Base-by-base conservation (phyloP, 2,329 filamentous ascomycete genomes). In the Tolypocladium endophyticum region DNA sequence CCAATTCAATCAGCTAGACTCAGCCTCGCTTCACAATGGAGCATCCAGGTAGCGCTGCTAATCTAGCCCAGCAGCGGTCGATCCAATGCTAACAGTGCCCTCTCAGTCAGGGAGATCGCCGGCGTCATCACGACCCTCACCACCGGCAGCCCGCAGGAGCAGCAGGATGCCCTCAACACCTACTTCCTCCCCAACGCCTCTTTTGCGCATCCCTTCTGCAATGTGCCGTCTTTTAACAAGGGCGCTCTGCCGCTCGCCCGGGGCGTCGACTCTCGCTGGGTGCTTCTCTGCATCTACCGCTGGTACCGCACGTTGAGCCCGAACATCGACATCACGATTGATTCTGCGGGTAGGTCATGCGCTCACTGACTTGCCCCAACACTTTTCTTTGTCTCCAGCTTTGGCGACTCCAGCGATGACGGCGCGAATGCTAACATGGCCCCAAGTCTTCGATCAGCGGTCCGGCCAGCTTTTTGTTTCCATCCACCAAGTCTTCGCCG, bases 241-340 rank as follows among this genome's bases (percentile, higher is more conserved):
- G 64, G 74, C 36, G 61, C 69, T 2, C 56, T 82, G 1, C 80
- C 77, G 1, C 65, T 79, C 2, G 64, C 77, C 0, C 71, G 73
- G 9, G 66, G 67, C 1, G 59, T 83, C 30, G 83, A 87, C 63
- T 92, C 88, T 12, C 80, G 89, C 52, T 84, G 80, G 74, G 70
- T 89, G 7, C 79, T 95, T 23, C 75, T 82, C 55, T 79, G 81
- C 65, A 87, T 96, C 60, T 95, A 90, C 69, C 83, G 85, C 47
- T 92, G 88, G 89, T 93, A 95, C 73, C 90, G 91, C 68, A 88
- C 93, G 64, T 78, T 96, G 69, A 90, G 86, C 62, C 92, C 92
- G 0, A 76, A 79, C 23, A 89, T 94, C 64, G 79, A 86, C 52
- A 74, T 93, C 16, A 75, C 81, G 1, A 78, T 96, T 23, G 82